Percentiles rank a stretch among this genome's conserved stretches.
phyloP scores from a whole-genome alignment of 2,329 filamentous ascomycete genomes.

The Alternaria sp. region DNA sequence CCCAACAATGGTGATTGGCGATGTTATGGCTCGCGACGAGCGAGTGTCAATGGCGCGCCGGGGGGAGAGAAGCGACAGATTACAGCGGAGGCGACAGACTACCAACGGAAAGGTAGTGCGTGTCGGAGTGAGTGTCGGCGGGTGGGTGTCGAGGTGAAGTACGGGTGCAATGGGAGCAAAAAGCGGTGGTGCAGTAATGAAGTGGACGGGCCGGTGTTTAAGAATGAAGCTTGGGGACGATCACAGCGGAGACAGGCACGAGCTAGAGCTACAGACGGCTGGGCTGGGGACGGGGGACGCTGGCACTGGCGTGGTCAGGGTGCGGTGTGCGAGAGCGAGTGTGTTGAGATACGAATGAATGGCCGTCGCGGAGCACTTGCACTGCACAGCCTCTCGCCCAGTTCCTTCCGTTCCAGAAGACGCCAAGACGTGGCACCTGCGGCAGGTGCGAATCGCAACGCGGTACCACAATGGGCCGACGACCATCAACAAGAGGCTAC shows the following conservation, averaged over 20 bases:
- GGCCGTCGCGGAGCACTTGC: slow-evolving; percentile 6
- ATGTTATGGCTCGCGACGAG: slow-evolving; percentile 9
- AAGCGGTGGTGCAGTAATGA: neutral
- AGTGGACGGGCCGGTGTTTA: slow-evolving; percentile 17
- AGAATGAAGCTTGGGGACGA: slow-evolving; percentile 19
- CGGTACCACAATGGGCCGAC: slow-evolving; percentile 10
- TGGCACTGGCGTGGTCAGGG: slow-evolving; percentile 4
- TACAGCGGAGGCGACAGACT: slow-evolving; percentile 7
- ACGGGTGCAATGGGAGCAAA: neutral
- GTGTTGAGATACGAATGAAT: slow-evolving; percentile 18
- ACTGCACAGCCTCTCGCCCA: slow-evolving; percentile 14
- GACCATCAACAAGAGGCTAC: slow-evolving; percentile 6
- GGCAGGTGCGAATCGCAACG: slow-evolving; percentile 15
- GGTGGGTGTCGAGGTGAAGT: neutral
- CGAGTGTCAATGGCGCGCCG: slow-evolving; percentile 6
- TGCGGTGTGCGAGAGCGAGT: slow-evolving; percentile 2
- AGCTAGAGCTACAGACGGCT: slow-evolving; percentile 11
- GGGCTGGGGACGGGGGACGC: slow-evolving; percentile 7
- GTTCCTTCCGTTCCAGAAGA: slow-evolving; percentile 11
- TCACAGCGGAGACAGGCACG: slow-evolving; percentile 19
- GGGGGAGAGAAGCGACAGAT: slow-evolving; percentile 9
- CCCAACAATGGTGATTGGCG: slow-evolving; percentile 6
- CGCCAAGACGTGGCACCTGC: slow-evolving; percentile 17
- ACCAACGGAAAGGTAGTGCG: neutral
- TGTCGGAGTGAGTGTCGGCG: neutral